These are phyloP conservation scores for Trematosphaeria pertusa DNA, from an alignment of 2,329 filamentous ascomycete genomes.

Conservation along the genomic window DNA sequence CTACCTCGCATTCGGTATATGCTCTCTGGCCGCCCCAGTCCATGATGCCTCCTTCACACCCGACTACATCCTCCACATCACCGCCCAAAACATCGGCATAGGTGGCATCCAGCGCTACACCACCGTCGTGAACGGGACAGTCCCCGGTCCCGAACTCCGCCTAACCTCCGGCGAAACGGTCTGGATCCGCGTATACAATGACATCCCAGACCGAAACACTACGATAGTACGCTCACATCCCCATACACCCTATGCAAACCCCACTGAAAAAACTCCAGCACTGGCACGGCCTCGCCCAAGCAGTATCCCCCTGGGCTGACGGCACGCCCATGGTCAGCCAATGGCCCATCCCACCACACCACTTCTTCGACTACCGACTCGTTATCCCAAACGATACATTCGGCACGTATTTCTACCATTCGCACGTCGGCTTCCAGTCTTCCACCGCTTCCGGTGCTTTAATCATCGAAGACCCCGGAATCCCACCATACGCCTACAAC, in stretches of 20 bases:
- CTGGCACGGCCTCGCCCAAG: conserved; percentile 76
- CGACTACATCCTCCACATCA: too few species aligned
- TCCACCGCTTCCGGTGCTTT: conserved; percentile 64
- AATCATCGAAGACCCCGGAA: conserved; percentile 61
- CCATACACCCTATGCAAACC: too few species aligned
- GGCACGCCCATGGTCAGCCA: conserved; percentile 67
- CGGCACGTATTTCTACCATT: conserved; percentile 74
- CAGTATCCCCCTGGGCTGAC: conserved; percentile 68
- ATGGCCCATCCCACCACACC: conserved; percentile 68
- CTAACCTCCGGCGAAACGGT: conserved; percentile 55
- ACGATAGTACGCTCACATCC: conserved; percentile 58
- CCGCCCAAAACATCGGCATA: too few species aligned
- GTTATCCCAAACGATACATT: conserved; percentile 59
- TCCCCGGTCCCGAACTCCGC: conserved; percentile 59
- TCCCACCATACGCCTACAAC: conserved; percentile 65
- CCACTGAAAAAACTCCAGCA: conserved; percentile 59
- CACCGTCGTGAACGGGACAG: conserved; percentile 61
- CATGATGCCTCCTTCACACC: too few species aligned
- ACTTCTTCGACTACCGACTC: conserved; percentile 74
- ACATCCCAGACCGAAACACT: conserved; percentile 60
- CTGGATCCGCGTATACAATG: conserved; percentile 68
- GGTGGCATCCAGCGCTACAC: too few species aligned
- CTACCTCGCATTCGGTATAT: too few species aligned
- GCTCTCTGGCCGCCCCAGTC: too few species aligned
- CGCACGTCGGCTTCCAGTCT: conserved; percentile 69